phyloP scores from a whole-genome alignment of 306 rosid species.

The Malus sylvestris region DNA sequence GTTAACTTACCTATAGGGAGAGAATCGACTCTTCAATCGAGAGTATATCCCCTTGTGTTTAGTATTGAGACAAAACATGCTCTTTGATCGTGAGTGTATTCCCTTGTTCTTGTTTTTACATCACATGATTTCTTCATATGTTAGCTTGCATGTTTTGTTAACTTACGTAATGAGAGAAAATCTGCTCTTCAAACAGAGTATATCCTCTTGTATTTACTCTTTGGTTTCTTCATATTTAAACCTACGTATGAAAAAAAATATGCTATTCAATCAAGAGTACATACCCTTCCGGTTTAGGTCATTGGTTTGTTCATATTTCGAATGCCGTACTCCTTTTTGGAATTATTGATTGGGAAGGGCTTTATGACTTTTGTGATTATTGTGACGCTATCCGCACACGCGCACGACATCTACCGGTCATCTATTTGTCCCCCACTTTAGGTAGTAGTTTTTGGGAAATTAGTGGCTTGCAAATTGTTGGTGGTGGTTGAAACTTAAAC shows the following conservation, averaged over 20 bases:
- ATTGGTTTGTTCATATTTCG: background rate
- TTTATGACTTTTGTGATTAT: slow-evolving; percentile 10
- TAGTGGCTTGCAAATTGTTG: slow-evolving; percentile 23
- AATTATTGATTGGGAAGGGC: background rate
- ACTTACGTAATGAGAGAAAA: no score
- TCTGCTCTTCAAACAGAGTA: no score
- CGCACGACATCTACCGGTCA: background rate
- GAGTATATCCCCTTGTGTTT: background rate
- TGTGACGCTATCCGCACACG: slow-evolving; percentile 15
- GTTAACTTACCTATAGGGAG: no score
- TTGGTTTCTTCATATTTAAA: background rate
- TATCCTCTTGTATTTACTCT: no score
- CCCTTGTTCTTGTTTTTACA: no score
- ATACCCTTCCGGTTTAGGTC: background rate
- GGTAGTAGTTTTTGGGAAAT: slow-evolving; percentile 19
- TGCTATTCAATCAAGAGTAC: background rate
- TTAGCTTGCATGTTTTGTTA: no score
- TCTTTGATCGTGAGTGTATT: no score
- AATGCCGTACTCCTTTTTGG: background rate
- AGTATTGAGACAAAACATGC: no score
- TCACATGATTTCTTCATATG: no score
- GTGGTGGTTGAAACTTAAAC: slow-evolving; percentile 21
- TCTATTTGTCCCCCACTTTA: slow-evolving; percentile 21
- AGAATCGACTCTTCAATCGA: no score
- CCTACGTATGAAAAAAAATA: background rate